Evolutionary conservation across 2,329 filamentous ascomycete species (phyloP).

Genomic region (Colletotrichum sp.): DNA sequence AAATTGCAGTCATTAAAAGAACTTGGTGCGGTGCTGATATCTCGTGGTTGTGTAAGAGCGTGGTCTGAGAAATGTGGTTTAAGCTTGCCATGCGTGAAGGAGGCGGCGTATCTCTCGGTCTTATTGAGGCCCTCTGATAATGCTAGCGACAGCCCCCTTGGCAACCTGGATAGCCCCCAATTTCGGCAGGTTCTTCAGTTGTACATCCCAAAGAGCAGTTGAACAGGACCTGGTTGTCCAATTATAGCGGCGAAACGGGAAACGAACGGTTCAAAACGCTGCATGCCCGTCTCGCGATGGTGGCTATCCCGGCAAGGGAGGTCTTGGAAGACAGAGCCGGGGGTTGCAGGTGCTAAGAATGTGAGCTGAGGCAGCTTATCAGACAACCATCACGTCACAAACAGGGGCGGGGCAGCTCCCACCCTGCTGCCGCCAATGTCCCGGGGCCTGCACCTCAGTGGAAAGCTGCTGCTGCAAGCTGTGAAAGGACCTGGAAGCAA

Average conservation of each 20-base stretch:
- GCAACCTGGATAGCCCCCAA: no score
- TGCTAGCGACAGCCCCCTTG: background rate
- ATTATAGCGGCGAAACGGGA: background rate
- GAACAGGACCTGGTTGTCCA: background rate
- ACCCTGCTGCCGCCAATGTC: background rate
- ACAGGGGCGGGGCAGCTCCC: conserved; percentile 6
- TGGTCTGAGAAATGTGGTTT: background rate
- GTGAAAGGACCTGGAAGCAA: background rate
- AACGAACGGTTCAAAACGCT: background rate
- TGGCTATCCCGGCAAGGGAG: background rate
- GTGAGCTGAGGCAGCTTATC: conserved; percentile 6
- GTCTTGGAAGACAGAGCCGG: background rate
- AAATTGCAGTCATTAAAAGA: background rate
- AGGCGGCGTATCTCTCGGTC: conserved; percentile 10
- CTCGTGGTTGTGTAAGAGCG: background rate
- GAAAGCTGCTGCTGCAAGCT: background rate
- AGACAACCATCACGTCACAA: conserved; percentile 27
- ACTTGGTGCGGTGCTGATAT: no score
- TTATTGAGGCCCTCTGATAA: background rate
- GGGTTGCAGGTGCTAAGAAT: background rate
- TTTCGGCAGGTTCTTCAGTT: background rate
- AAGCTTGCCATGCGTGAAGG: background rate
- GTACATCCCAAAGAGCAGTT: background rate
- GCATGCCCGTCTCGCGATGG: background rate
- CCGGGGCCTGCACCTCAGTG: background rate